Conservation (phyloP, 1,284 basidiomycete genomes). For the Ceratobasidium theobromae region DNA sequence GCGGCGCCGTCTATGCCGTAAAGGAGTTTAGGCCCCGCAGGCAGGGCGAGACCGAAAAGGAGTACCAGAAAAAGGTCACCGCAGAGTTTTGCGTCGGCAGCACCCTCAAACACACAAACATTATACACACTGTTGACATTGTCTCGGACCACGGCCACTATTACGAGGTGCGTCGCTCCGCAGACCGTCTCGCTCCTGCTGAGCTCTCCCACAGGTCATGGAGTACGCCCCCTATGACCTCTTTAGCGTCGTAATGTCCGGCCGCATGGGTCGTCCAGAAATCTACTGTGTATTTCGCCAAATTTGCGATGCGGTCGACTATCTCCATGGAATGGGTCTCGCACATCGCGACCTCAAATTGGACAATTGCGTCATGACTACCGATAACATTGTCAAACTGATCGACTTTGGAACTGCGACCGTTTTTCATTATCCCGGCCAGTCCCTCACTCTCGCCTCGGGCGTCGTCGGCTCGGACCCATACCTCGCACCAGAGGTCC, state of each 20-base stretch:
- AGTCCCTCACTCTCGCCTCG: conserved; percentile 73
- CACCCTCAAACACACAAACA: conserved; percentile 92
- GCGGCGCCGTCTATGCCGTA: conserved; percentile 87
- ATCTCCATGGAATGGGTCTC: conserved; percentile 95
- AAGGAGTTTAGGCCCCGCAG: conserved; percentile 96
- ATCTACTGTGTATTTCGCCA: conserved; percentile 99
- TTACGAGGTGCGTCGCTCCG: conserved; percentile 73
- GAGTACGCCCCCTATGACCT: conserved; percentile 98
- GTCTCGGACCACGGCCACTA: conserved; percentile 97
- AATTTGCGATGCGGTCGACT: conserved; percentile 97
- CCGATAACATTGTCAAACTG: conserved; percentile 91
- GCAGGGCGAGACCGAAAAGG: conserved; percentile 85
- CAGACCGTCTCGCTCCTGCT: conserved; percentile 27
- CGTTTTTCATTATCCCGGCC: conserved; percentile 98
- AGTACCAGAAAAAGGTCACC: conserved; percentile 99
- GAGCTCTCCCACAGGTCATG: conserved; percentile 72
- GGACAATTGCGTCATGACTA: conserved; percentile 99
- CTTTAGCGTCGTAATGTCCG: conserved; percentile 99
- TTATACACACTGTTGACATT: conserved; percentile 98
- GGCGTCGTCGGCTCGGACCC: conserved; percentile 98
- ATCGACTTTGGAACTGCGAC: conserved; percentile 99
- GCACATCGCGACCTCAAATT: conserved; percentile 99
- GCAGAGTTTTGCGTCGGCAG: conserved; percentile 98
- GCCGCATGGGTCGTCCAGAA: conserved; percentile 96
- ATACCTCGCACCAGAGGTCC: conserved; percentile 97